Conservation (phyloP, 1,284 basidiomycete species). For the Ustilago shanxiensis region DNA sequence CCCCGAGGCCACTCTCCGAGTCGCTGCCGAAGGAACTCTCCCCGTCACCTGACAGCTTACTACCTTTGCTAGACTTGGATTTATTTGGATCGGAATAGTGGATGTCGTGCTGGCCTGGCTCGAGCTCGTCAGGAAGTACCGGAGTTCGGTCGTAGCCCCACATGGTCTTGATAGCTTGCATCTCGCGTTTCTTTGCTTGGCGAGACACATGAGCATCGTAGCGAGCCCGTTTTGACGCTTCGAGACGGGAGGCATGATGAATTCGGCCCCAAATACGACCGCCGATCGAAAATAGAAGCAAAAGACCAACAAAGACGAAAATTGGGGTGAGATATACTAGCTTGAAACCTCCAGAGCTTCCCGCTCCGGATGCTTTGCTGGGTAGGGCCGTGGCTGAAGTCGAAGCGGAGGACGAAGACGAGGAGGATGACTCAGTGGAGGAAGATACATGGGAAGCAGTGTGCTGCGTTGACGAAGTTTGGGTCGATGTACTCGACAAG, state of each 20-base stretch:
- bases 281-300: slow-evolving; percentile 54
- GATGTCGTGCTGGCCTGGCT: slow-evolving; percentile 26
- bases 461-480: neutral
- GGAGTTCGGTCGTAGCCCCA: slow-evolving; percentile 41
- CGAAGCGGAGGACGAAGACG: slow-evolving; percentile 3
- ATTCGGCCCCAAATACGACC: slow-evolving; percentile 59
- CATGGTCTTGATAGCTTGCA: slow-evolving; percentile 47
- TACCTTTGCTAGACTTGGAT: neutral
- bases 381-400: neutral
- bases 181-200: slow-evolving; percentile 33
- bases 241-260: slow-evolving; percentile 45
- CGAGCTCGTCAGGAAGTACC: slow-evolving; percentile 27
- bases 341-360: slow-evolving; percentile 39
- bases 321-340: slow-evolving; percentile 57
- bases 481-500: neutral
- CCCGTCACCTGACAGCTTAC: neutral
- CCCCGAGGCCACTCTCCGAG: slow-evolving; percentile 20
- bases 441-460: neutral
- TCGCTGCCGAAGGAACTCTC: slow-evolving; percentile 37
- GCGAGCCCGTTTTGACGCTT: slow-evolving; percentile 20
- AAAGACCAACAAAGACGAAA: slow-evolving; percentile 49
- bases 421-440: slow-evolving; percentile 10
- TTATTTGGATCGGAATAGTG: slow-evolving; percentile 24
- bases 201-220: slow-evolving; percentile 20
- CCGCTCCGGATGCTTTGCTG: neutral